Evolutionary conservation across 192 early-diverging fungal species (phyloP).

Genomic region (Mortierella antarctica): DNA sequence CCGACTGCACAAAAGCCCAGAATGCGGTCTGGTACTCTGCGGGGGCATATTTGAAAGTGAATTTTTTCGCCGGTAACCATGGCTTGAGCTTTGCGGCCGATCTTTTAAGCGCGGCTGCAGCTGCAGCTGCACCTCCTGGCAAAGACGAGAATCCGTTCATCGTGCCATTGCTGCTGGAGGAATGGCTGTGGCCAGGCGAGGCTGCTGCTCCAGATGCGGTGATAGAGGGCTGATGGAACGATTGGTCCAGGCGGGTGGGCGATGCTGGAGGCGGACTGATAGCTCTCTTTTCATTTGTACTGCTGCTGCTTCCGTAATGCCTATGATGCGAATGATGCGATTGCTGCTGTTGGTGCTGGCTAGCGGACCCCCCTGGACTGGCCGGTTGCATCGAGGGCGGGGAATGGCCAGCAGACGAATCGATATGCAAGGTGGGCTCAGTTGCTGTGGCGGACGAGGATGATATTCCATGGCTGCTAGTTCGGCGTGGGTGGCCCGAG

Average conservation of each 20-base stretch:
- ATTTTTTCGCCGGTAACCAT: conserved; percentile 47
- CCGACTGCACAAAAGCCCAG: conserved; percentile 68
- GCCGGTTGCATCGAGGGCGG: conserved; percentile 10
- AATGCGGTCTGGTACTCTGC: conserved; percentile 66
- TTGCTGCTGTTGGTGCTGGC: not conserved
- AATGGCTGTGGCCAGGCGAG: conserved; percentile 16
- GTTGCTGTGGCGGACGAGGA: not conserved
- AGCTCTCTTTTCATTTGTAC: conserved; percentile 3
- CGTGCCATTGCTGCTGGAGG: not conserved
- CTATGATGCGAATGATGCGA: too few relatives aligned
- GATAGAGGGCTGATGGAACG: conserved; percentile 41
- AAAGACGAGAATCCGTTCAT: conserved; percentile 5
- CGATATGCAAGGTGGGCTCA: not conserved
- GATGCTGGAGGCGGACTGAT: conserved; percentile 37
- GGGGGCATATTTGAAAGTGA: conserved; percentile 45
- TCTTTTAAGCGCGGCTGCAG: conserved; percentile 37
- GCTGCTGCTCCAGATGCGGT: conserved; percentile 16
- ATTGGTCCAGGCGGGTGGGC: conserved; percentile 34
- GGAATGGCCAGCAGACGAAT: not conserved
- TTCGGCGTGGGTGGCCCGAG: conserved; percentile 17
- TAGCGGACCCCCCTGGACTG: conserved; percentile 16
- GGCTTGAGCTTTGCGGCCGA: conserved; percentile 45
- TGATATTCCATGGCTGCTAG: conserved; percentile 23
- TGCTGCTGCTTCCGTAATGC: not conserved
- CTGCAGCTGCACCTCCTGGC: conserved; percentile 32